Conservation (phyloP, 2,329 filamentous ascomycete species). For the Nemania abortiva region DNA sequence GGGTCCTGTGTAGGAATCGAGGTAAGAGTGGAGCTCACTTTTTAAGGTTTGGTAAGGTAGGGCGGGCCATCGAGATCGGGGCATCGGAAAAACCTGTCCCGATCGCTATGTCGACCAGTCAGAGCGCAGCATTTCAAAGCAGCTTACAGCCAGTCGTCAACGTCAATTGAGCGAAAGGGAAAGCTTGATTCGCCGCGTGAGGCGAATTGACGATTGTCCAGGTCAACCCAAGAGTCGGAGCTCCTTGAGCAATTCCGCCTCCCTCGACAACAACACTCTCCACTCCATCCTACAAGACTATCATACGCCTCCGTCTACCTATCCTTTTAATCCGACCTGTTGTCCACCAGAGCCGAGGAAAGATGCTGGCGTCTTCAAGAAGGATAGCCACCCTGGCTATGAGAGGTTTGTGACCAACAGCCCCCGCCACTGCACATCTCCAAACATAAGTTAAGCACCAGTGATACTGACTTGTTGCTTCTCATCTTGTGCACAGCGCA, state of each 20-base stretch:
- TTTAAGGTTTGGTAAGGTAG: slow-evolving; percentile 3
- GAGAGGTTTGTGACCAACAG: slow-evolving; percentile 52
- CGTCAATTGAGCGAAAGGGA: slow-evolving; percentile 38
- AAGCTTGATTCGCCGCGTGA: slow-evolving; percentile 34
- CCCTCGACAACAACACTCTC: slow-evolving; percentile 31
- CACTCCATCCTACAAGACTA: slow-evolving; percentile 26
- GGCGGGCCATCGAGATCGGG: slow-evolving; percentile 5
- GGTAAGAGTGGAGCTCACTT: background rate
- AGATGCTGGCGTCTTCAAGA: slow-evolving; percentile 58
- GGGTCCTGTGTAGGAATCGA: background rate
- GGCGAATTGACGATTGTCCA: slow-evolving; percentile 35
- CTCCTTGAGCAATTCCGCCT: slow-evolving; percentile 30
- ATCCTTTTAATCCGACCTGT: background rate
- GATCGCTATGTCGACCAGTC: slow-evolving; percentile 32
- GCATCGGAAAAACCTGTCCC: slow-evolving; percentile 27
- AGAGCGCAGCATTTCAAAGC: slow-evolving; percentile 38
- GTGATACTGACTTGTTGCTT: slow-evolving; percentile 44
- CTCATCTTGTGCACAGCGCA: slow-evolving; percentile 64
- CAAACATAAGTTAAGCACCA: slow-evolving; percentile 9
- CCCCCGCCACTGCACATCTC: slow-evolving; percentile 7
- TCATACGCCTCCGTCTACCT: background rate
- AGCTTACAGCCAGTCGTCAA: slow-evolving; percentile 38
- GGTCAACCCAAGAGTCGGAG: slow-evolving; percentile 31
- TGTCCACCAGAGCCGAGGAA: slow-evolving; percentile 28
- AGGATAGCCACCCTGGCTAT: slow-evolving; percentile 57